Base-by-base conservation (phyloP, 495 filamentous ascomycete genomes). In the Hypoxylon subgilvum region DNA sequence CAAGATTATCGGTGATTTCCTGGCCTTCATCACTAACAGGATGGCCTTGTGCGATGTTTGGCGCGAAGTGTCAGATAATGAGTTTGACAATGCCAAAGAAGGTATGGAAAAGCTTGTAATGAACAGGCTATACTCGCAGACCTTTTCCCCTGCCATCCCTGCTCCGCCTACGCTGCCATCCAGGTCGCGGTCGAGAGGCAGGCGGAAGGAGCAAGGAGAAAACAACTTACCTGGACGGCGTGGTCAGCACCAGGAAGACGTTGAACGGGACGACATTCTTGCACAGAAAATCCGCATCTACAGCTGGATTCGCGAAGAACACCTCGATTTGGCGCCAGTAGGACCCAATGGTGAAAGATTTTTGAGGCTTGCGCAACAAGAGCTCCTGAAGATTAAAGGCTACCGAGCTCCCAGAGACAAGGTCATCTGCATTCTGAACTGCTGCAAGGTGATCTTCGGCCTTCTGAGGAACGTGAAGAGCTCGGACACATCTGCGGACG, bases 81-180 rank as follows among this genome's bases (percentile, higher is more conserved):
- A 99, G 68, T 97, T 99, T 70, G 94, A 97, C 72, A 97, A 99
- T 76, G 95, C 95, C 10, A 83, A 90, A 60, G 94, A 99, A 76
- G 94, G 94, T 19, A 99, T 99, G 95, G 94, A 99, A 79, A 99
- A 99, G 69, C 84, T 99, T 19, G 94, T 99, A n/a, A 99, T 99
- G 94, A 99, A 99, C 70, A 82, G 95, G 46, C 77, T 99, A 3
- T 97, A 99, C 69, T 85, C 87, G 1, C 95, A 99, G 72, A 96
- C 95, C 0, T 99, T 99, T 70, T 96, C 94, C 1, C 92, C 94
- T 1, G 88, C 88, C 10, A 99, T 99, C 42, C 85, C 91, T 4
- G 75, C 89, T 5, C 88, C 90, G 2, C 84, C 88, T 42, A 84
- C 89, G n/a, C 81, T 89, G 41, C 84, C 85, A 2, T n/a, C n/a